Evolutionary conservation across 2,329 filamentous ascomycete species (phyloP).

Genomic region (Neofusicoccum parvum): DNA sequence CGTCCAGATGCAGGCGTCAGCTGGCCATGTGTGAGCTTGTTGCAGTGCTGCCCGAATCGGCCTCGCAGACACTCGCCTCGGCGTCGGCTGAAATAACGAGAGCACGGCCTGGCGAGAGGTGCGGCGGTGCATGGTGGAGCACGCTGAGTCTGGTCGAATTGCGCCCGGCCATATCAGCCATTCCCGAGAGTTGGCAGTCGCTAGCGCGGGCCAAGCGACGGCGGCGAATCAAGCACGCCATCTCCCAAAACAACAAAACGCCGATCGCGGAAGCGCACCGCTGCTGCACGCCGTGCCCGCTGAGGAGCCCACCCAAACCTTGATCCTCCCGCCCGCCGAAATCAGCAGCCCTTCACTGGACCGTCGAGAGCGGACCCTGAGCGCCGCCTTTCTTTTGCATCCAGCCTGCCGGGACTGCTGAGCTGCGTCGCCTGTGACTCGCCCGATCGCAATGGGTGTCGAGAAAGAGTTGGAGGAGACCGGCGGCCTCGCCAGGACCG

Average conservation of each 20-base stretch:
- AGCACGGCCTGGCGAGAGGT: too few species aligned
- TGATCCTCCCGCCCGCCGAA: conserved; percentile 3
- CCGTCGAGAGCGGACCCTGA: neutral
- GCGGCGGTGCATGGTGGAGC: neutral
- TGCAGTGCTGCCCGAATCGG: too few species aligned
- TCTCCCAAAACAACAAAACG: conserved; percentile 16
- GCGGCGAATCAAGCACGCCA: neutral
- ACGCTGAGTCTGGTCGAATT: neutral
- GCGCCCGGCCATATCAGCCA: neutral
- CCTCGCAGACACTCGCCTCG: too few species aligned
- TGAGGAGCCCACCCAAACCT: conserved; percentile 11
- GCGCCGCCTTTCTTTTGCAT: neutral
- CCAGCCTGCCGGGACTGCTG: neutral
- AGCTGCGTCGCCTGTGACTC: neutral
- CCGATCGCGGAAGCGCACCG: conserved; percentile 3
- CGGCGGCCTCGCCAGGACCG: conserved; percentile 47
- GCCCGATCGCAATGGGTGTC: conserved; percentile 29
- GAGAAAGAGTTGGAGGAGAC: conserved; percentile 44
- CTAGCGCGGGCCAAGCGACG: conserved; percentile 1
- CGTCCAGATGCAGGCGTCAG: too few species aligned
- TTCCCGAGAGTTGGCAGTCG: neutral
- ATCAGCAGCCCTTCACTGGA: conserved; percentile 17
- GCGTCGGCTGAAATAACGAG: too few species aligned
- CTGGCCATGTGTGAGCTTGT: too few species aligned
- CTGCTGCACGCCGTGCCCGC: neutral